Conservation (phyloP, 805 yeast genomes). For the Candida quercuum region DNA sequence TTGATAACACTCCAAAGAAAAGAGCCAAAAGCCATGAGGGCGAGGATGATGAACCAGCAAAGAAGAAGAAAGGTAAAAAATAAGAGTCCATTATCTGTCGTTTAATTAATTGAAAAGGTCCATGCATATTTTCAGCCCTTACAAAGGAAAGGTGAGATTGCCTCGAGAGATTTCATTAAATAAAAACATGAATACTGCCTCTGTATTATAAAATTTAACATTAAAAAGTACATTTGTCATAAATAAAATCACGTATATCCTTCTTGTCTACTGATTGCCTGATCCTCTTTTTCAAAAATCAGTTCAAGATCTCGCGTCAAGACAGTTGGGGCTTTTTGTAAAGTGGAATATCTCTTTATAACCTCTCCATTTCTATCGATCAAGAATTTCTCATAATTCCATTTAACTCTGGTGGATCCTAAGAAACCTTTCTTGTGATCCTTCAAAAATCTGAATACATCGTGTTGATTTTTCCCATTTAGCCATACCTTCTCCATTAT, state of each 20-base stretch:
- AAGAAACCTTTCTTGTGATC: conserved; percentile 48
- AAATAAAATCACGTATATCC: too few species aligned
- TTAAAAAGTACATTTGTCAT: too few species aligned
- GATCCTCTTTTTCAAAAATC: neutral
- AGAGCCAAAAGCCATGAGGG: neutral
- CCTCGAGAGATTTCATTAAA: too few species aligned
- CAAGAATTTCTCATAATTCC: conserved; percentile 74
- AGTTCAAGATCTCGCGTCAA: neutral
- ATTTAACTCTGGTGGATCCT: conserved; percentile 59
- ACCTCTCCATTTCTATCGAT: conserved; percentile 52
- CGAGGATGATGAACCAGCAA: neutral
- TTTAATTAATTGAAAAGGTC: too few species aligned
- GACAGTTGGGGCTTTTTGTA: conserved; percentile 30
- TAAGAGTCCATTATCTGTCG: neutral
- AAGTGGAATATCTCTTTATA: conserved; percentile 47
- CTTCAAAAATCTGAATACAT: conserved; percentile 68
- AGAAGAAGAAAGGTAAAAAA: conserved; percentile 4
- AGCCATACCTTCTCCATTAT: conserved; percentile 73
- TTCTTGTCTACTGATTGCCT: too few species aligned
- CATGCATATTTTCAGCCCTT: too few species aligned
- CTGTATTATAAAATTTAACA: too few species aligned
- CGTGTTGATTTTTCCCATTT: conserved; percentile 66
- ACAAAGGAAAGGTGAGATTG: too few species aligned
- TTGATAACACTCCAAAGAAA: conserved; percentile 33
- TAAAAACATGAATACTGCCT: too few species aligned